phyloP scores from a whole-genome alignment of 2,329 filamentous ascomycete species.

The Botrytis hyacinthi region DNA sequence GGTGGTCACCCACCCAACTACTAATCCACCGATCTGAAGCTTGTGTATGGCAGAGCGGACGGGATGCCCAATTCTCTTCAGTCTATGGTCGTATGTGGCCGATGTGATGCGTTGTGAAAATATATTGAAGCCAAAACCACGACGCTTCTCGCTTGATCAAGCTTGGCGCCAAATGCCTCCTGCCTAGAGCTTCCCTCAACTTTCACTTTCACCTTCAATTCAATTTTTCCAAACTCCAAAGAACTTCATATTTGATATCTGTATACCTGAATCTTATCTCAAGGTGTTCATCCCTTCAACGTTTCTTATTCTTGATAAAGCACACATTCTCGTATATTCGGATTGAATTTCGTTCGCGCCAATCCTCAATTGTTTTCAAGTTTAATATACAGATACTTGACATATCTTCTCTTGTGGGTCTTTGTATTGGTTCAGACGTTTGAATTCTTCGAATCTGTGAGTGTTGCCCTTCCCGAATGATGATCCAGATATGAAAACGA shows the following conservation, averaged over 20 bases:
- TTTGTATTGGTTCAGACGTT: background rate
- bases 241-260: background rate
- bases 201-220: background rate
- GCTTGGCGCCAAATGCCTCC: background rate
- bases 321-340: background rate
- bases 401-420: background rate
- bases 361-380: background rate
- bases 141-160: background rate
- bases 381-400: background rate
- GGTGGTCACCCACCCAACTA: constrained; percentile 20
- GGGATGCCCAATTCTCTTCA: constrained; percentile 20
- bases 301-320: background rate
- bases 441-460: background rate
- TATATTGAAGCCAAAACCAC: background rate
- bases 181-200: background rate
- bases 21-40: constrained; percentile 19
- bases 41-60: constrained; percentile 21
- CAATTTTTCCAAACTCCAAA: background rate
- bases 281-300: background rate
- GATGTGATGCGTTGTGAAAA: accelerated
- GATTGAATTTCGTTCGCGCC: background rate
- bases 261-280: background rate
- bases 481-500: background rate
- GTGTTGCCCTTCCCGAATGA: background rate
- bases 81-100: background rate